A percentile compares a stretch with the other conserved stretches of the same genome.
phyloP scores from a whole-genome alignment of 192 early-diverging fungal genomes.

The Cladochytrium replicatum region DNA sequence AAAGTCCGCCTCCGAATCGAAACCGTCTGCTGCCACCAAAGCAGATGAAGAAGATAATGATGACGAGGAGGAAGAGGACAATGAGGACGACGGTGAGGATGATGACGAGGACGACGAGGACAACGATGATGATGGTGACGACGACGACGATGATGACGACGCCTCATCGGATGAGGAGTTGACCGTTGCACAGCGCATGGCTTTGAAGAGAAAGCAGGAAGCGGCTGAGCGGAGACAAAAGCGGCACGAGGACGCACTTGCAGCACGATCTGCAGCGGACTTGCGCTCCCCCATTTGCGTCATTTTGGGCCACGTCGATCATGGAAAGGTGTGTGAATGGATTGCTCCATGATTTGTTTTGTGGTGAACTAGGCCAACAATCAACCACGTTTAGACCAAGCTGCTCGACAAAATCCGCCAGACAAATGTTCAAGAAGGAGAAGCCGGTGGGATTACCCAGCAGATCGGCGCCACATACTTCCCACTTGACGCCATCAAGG shows the following conservation, averaged over 20 bases:
- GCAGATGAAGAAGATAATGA: background rate
- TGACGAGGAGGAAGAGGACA: conserved; percentile 34
- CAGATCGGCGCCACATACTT: conserved; percentile 99
- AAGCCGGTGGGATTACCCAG: conserved; percentile 99
- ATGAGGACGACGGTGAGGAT: conserved; percentile 54
- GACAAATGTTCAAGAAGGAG: conserved; percentile 98
- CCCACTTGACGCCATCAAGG: conserved; percentile 86
- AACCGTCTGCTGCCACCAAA: too few species aligned
- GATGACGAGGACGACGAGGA: conserved; percentile 43
- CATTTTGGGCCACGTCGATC: conserved; percentile 98
- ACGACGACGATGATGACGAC: conserved; percentile 36
- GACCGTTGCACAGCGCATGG: conserved; percentile 53
- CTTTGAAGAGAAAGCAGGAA: conserved; percentile 61
- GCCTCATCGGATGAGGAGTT: conserved; percentile 46
- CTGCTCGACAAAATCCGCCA: conserved; percentile 98
- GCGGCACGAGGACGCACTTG: conserved; percentile 64
- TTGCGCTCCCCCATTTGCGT: conserved; percentile 95
- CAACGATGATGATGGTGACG: conserved; percentile 55
- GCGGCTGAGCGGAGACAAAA: conserved; percentile 64
- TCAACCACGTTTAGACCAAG: conserved; percentile 64
- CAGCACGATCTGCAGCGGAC: conserved; percentile 76
- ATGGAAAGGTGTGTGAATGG: conserved; percentile 62
- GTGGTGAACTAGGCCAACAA: conserved; percentile 6
- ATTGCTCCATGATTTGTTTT: conserved; percentile 13
- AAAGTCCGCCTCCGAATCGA: too few species aligned